phyloP scores from a whole-genome alignment of 2,329 filamentous ascomycete genomes.

The Curvularia sp. region DNA sequence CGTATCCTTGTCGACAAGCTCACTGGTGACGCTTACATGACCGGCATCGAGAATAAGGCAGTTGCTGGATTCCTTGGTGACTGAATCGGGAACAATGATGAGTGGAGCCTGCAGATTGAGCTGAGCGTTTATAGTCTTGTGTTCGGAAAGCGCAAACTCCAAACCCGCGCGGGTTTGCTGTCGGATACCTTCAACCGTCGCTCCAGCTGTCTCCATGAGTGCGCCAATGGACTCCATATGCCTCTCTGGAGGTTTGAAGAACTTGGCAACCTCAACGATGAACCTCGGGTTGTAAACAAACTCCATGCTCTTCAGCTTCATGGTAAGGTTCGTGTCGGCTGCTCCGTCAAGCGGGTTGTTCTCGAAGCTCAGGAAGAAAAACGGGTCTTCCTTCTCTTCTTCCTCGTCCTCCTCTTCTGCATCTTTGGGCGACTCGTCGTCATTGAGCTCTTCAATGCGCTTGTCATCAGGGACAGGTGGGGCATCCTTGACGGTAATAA shows the following conservation, averaged over 20 bases:
- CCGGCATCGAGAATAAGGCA: conserved; percentile 96
- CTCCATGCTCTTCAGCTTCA: conserved; percentile 93
- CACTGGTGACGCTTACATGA: conserved; percentile 92
- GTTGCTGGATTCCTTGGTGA: conserved; percentile 78
- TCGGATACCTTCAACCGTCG: conserved; percentile 91
- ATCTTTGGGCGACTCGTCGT: conserved; percentile 56
- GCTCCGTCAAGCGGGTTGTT: conserved; percentile 93
- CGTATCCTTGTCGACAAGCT: conserved; percentile 90
- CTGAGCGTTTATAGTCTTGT: conserved; percentile 97
- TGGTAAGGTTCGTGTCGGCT: conserved; percentile 86
- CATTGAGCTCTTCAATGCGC: conserved; percentile 57
- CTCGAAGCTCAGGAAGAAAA: conserved; percentile 93
- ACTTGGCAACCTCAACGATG: conserved; percentile 86
- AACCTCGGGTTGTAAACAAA: conserved; percentile 98
- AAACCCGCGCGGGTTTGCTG: conserved; percentile 95
- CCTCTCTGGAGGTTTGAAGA: conserved; percentile 93
- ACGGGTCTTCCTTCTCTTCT: conserved; percentile 69
- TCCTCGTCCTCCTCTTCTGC: conserved; percentile 54
- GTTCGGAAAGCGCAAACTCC: conserved; percentile 94
- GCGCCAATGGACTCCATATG: conserved; percentile 99
- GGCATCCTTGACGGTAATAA: conserved; percentile 92
- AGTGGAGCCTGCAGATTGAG: conserved; percentile 94
- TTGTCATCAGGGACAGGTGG: conserved; percentile 62
- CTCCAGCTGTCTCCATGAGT: conserved; percentile 92
- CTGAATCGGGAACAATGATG: conserved; percentile 94